phyloP scores from a whole-genome alignment of 1,139 yeast species.

The Kluyveromyces sp. region DNA sequence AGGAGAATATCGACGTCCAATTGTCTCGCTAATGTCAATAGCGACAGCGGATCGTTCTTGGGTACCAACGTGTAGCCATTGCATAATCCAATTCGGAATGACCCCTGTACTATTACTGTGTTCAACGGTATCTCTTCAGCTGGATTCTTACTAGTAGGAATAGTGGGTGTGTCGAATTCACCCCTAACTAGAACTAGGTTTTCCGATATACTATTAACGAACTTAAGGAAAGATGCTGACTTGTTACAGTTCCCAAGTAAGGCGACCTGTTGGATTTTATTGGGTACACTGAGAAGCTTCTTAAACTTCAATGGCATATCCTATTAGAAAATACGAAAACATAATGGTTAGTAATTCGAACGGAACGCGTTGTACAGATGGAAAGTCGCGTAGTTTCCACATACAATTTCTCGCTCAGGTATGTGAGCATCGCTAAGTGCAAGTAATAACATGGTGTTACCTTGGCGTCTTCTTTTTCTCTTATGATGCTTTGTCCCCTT shows the following conservation, averaged over 20 bases:
- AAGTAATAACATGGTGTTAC: constrained; percentile 58
- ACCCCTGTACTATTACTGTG: constrained; percentile 59
- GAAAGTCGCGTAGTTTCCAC: constrained; percentile 7
- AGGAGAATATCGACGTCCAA: constrained; percentile 84
- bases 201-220: constrained; percentile 59
- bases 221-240: constrained; percentile 53
- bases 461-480: neutral
- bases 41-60: constrained; percentile 74
- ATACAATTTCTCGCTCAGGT: constrained; percentile 71
- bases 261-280: constrained; percentile 75
- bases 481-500: neutral
- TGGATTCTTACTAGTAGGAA: constrained; percentile 49
- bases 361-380: neutral
- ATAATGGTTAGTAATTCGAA: neutral
- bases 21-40: constrained; percentile 77
- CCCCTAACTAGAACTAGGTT: constrained; percentile 76
- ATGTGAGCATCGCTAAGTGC: constrained; percentile 87
- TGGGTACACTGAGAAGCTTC: constrained; percentile 62
- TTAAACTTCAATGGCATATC: constrained; percentile 48
- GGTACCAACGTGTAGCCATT: constrained; percentile 85
- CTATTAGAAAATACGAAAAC: constrained; percentile 16
- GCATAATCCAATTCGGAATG: constrained; percentile 72
- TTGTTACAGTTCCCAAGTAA: constrained; percentile 83
- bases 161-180: constrained; percentile 45
- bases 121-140: constrained; percentile 60